These are phyloP conservation scores for Gossypium davidsonii DNA, from an alignment of 441 rosid species.

Conservation along the genomic window DNA sequence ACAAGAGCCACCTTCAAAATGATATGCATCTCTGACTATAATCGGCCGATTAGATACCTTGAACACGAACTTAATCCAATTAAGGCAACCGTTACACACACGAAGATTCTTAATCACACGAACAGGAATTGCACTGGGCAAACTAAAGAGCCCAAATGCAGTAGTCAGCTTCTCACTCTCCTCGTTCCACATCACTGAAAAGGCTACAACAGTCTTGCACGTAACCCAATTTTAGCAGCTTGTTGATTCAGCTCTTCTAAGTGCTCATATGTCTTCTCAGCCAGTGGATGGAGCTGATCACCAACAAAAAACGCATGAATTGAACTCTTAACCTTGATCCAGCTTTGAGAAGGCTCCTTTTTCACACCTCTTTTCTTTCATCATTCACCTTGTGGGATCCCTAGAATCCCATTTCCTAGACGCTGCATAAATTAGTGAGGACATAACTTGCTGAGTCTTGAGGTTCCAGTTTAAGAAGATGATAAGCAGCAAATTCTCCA, in stretches of 20 bases:
- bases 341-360: conserved; percentile 78
- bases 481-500: conserved; percentile 50
- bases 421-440: conserved; percentile 48
- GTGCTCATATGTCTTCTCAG: conserved; percentile 41
- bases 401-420: conserved; percentile 51
- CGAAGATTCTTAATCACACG: conserved; percentile 61
- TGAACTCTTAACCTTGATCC: conserved; percentile 52
- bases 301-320: conserved; percentile 61
- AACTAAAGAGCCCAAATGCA: conserved; percentile 56
- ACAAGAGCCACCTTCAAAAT: conserved; percentile 51
- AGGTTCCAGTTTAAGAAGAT: conserved; percentile 55
- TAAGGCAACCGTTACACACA: conserved; percentile 54
- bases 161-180: conserved; percentile 57
- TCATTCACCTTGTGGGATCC: conserved; percentile 43
- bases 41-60: conserved; percentile 43
- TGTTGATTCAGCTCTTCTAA: conserved; percentile 38
- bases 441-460: conserved; percentile 62
- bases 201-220: conserved; percentile 52
- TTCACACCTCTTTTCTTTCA: conserved; percentile 58
- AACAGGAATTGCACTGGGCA: conserved; percentile 41
- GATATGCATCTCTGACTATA: conserved; percentile 55
- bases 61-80: conserved; percentile 58
- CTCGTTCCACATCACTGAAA: conserved; percentile 42
- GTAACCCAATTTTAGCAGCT: conserved; percentile 71
- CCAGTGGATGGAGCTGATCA: conserved; percentile 42